Evolutionary conservation across 129 eudicot species (phyloP).

Genomic region (Apium graveolens): DNA sequence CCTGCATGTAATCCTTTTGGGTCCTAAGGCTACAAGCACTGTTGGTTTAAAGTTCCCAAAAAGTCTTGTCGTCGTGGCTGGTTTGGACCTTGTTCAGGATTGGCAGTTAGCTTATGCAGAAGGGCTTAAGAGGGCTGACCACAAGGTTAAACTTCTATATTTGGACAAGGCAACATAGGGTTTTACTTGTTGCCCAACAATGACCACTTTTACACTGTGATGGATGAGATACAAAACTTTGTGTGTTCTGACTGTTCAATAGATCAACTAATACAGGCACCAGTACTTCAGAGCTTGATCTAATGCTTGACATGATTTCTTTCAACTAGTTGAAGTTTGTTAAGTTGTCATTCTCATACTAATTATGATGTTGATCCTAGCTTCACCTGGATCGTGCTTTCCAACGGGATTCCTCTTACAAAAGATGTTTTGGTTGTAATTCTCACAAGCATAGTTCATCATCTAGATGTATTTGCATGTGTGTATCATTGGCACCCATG

Average conservation of each 20-base stretch:
- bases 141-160: slow-evolving; percentile 36
- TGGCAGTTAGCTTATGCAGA: slow-evolving; percentile 57
- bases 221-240: slow-evolving; percentile 47
- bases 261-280: neutral
- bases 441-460: neutral
- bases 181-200: slow-evolving; percentile 62
- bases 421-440: neutral
- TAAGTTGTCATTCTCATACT: neutral
- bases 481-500: neutral
- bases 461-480: neutral
- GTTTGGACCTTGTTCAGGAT: slow-evolving; percentile 54
- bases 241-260: slow-evolving; percentile 17
- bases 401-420: neutral
- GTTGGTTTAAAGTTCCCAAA: slow-evolving; percentile 38
- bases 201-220: slow-evolving; percentile 42
- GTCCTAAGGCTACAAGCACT: slow-evolving; percentile 39
- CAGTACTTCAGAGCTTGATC: neutral
- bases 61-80: slow-evolving; percentile 24
- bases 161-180: slow-evolving; percentile 39
- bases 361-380: neutral
- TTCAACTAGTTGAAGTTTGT: neutral
- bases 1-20: slow-evolving; percentile 63
- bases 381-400: neutral
- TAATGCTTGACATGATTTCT: neutral
- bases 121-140: slow-evolving; percentile 43